Conservation (phyloP, 805 yeast species). For the Debaryomyces prosopidis region DNA sequence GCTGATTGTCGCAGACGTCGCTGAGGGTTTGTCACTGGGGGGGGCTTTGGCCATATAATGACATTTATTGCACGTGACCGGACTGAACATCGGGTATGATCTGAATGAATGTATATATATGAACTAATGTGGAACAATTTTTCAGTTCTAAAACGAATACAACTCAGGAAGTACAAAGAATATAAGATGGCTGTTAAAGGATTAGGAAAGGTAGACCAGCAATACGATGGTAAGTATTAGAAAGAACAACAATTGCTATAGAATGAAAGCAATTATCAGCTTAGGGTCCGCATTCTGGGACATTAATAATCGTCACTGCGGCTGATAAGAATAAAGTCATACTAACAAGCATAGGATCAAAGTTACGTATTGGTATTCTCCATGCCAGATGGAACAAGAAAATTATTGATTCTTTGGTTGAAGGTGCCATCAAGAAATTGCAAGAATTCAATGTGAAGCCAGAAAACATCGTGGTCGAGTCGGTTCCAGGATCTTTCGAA, state of each 20-base stretch:
- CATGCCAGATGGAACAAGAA: constrained; percentile 94
- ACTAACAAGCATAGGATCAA: constrained; percentile 38
- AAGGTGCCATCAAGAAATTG: constrained; percentile 70
- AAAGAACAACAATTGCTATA: no score
- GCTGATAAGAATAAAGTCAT: background rate
- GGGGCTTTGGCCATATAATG: no score
- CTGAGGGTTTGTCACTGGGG: no score
- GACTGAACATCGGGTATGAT: no score
- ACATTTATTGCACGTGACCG: no score
- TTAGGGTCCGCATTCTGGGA: background rate
- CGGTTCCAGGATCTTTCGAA: constrained; percentile 95
- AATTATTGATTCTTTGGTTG: constrained; percentile 75
- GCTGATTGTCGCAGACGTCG: no score
- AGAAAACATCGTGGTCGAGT: constrained; percentile 74
- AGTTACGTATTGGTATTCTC: constrained; percentile 76
- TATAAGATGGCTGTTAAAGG: constrained; percentile 73
- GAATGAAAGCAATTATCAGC: no score
- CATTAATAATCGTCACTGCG: background rate
- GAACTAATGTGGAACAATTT: no score
- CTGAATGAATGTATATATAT: no score
- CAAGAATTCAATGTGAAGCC: constrained; percentile 66
- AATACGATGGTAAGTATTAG: constrained; percentile 55
- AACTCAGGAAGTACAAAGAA: no score
- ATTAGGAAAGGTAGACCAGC: constrained; percentile 69
- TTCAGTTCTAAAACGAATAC: no score